Percentiles rank a stretch among this genome's conserved stretches.
phyloP scores from a whole-genome alignment of 768 basidiomycete genomes.

The Leccinum rimulosum region DNA sequence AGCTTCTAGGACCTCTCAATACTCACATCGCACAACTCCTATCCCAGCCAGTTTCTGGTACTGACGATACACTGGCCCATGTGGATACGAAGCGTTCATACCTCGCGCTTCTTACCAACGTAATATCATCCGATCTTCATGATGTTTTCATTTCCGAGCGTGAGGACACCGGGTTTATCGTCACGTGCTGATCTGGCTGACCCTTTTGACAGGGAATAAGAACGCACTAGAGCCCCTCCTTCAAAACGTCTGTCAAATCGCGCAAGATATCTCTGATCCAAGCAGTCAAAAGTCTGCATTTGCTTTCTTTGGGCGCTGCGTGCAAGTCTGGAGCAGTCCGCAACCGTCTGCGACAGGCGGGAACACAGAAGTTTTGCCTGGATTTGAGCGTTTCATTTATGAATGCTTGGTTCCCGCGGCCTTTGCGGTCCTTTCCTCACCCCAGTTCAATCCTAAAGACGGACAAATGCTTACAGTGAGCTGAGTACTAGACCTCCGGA shows the following conservation, averaged over 20 bases:
- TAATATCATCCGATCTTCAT: conserved; percentile 80
- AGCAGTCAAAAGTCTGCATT: conserved; percentile 77
- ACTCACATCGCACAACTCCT: conserved; percentile 77
- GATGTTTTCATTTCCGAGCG: conserved; percentile 85
- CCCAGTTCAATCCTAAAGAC: conserved; percentile 85
- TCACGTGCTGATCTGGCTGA: neutral
- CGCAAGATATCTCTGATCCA: conserved; percentile 75
- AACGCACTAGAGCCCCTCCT: conserved; percentile 70
- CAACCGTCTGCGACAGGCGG: conserved; percentile 32
- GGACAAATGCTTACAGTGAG: conserved; percentile 82
- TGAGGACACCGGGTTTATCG: conserved; percentile 37
- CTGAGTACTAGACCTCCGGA: conserved; percentile 2
- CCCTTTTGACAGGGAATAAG: conserved; percentile 51
- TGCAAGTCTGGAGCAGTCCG: conserved; percentile 66
- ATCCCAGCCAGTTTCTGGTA: conserved; percentile 78
- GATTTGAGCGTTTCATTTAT: conserved; percentile 92
- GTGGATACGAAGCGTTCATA: conserved; percentile 87
- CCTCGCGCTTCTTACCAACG: conserved; percentile 73
- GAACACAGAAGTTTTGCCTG: conserved; percentile 58
- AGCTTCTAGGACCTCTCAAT: conserved; percentile 84
- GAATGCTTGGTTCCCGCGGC: conserved; percentile 78
- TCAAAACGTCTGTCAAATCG: conserved; percentile 66
- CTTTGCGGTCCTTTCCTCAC: conserved; percentile 76
- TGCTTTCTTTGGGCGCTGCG: conserved; percentile 68
- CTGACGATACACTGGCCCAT: conserved; percentile 81